These are phyloP conservation scores for Vitis vinifera DNA, from an alignment of 164 flowering plant species.

Conservation along the genomic window DNA sequence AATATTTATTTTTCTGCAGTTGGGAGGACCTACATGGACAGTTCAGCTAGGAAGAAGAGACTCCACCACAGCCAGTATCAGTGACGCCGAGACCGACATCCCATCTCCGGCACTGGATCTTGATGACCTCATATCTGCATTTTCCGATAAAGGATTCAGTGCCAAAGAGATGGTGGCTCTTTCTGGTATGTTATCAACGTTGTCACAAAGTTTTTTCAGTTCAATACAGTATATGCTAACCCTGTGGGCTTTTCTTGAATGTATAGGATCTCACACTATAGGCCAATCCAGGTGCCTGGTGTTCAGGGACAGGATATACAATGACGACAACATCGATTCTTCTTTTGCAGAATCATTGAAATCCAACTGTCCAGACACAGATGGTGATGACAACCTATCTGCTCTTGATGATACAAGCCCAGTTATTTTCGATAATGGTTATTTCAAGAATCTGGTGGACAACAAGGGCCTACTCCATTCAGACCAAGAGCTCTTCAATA, in stretches of 20 bases:
- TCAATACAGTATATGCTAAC: too few species aligned
- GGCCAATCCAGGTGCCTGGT: constrained; percentile 47
- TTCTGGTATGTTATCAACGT: constrained; percentile 17
- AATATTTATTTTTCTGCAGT: constrained; percentile 15
- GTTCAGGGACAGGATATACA: constrained; percentile 36
- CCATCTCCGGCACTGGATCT: constrained; percentile 30
- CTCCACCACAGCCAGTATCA: constrained; percentile 38
- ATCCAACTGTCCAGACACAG: constrained; percentile 34
- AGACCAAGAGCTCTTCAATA: constrained; percentile 44
- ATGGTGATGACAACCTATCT: constrained; percentile 31
- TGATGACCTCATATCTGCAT: constrained; percentile 23
- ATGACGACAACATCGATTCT: constrained; percentile 41
- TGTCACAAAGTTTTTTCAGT: not conserved
- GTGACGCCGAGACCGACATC: constrained; percentile 24
- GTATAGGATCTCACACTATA: constrained; percentile 44
- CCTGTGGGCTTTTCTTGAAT: not conserved
- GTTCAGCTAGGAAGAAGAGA: constrained; percentile 50
- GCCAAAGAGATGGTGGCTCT: constrained; percentile 42
- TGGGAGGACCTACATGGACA: constrained; percentile 40
- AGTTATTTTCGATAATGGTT: constrained; percentile 34
- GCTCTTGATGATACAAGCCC: constrained; percentile 34
- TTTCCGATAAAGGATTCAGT: constrained; percentile 29
- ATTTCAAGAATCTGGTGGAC: constrained; percentile 29
- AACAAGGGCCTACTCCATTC: constrained; percentile 47
- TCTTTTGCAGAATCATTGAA: constrained; percentile 22